These are phyloP conservation scores for Sugiyamaella marilandica DNA, from an alignment of 805 yeast genomes.

Conservation along the genomic window DNA sequence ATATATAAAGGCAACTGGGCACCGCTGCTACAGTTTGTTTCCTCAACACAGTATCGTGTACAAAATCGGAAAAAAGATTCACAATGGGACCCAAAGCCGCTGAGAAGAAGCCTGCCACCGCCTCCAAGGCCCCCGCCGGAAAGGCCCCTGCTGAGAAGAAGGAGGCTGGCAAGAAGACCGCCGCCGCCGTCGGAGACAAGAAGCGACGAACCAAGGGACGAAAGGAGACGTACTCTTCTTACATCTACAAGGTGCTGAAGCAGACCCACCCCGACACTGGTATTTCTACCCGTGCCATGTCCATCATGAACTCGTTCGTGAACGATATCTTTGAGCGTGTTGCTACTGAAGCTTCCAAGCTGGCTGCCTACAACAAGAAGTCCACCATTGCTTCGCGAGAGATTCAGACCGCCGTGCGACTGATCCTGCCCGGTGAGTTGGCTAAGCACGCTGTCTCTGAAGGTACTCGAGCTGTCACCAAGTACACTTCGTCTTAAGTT, in stretches of 20 bases:
- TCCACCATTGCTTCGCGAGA: constrained; percentile 97
- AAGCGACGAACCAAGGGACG: constrained; percentile 94
- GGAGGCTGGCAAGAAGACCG: constrained; percentile 84
- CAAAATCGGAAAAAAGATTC: constrained; percentile 28
- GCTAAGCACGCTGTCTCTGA: constrained; percentile 98
- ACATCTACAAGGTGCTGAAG: constrained; percentile 96
- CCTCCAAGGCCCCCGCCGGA: constrained; percentile 65
- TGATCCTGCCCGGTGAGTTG: constrained; percentile 96
- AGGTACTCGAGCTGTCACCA: constrained; percentile 97
- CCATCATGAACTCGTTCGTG: constrained; percentile 97
- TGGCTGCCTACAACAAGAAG: constrained; percentile 98
- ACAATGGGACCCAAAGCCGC: constrained; percentile 46
- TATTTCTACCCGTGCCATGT: constrained; percentile 98
- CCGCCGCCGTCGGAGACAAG: constrained; percentile 68
- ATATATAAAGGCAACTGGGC: neutral
- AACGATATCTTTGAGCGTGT: constrained; percentile 98
- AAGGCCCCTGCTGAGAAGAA: constrained; percentile 97
- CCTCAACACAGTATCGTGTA: constrained; percentile 21
- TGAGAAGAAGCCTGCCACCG: constrained; percentile 54
- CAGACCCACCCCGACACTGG: constrained; percentile 99
- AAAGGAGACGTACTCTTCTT: constrained; percentile 97
- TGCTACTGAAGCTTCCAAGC: constrained; percentile 95
- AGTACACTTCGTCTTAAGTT: constrained; percentile 66
- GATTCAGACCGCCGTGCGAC: constrained; percentile 97
- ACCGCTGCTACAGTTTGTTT: constrained; percentile 20